Conservation (phyloP, 768 basidiomycete genomes). For the Kwoniella botswanensis region DNA sequence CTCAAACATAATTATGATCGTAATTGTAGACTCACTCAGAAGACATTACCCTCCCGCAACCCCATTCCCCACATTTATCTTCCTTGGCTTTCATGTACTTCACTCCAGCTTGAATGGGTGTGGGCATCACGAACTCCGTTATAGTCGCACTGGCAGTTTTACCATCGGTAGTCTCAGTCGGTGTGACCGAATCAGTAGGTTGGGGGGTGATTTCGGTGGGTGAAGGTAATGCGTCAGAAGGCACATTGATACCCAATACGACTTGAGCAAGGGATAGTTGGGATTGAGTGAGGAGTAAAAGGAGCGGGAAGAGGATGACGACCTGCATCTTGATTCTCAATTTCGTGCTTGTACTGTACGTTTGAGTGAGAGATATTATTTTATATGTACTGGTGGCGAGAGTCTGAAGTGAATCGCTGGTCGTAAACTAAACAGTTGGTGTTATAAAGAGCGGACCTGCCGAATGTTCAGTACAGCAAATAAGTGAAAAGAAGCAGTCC, state of each 20-base stretch:
- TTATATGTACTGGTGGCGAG: too few relatives aligned
- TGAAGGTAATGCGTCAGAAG: not conserved
- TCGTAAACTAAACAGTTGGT: not conserved
- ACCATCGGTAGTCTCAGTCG: not conserved
- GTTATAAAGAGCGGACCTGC: conserved; percentile 1
- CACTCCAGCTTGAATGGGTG: conserved; percentile 16
- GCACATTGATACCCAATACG: not conserved
- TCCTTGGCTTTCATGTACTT: conserved; percentile 19
- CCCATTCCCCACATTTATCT: conserved; percentile 39
- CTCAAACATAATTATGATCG: too few relatives aligned
- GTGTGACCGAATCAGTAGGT: not conserved
- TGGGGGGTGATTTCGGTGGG: not conserved
- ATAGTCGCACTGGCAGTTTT: conserved; percentile 4
- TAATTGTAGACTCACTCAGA: conserved; percentile 6
- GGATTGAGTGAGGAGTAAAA: not conserved
- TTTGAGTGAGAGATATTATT: too few relatives aligned
- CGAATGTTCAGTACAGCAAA: not conserved
- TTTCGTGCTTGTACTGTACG: too few relatives aligned
- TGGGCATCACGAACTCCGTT: conserved; percentile 27
- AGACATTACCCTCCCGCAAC: conserved; percentile 37
- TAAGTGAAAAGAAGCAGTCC: not conserved
- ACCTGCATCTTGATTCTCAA: not conserved
- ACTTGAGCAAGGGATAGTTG: not conserved
- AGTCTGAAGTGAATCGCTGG: too few relatives aligned
- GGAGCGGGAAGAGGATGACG: not conserved